A percentile compares a stretch with the other conserved stretches of the same genome.
Conservation (phyloP, 2,329 filamentous ascomycete genomes). For the Plenodomus tracheiphilus region DNA sequence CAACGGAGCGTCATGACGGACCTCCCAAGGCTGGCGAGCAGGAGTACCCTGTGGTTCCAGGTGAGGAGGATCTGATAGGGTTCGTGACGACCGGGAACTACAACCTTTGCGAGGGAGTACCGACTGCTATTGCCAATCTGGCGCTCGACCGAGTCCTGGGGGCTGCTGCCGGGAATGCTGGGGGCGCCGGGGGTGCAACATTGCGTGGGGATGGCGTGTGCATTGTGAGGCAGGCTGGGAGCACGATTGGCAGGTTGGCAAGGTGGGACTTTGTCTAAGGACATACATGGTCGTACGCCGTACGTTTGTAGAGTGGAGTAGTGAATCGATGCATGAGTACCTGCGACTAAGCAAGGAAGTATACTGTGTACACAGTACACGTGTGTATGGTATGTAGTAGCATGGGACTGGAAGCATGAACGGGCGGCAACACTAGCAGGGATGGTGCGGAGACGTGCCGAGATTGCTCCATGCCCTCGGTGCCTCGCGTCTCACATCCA, state of each 20-base stretch:
- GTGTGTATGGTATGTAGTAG: background rate
- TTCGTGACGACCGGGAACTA: conserved; percentile 89
- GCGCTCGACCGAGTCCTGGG: conserved; percentile 61
- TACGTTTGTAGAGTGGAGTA: no score
- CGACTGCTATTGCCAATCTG: conserved; percentile 74
- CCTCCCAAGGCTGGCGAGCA: conserved; percentile 31
- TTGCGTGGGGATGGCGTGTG: conserved; percentile 59
- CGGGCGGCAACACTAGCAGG: conserved; percentile 5
- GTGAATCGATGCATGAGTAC: background rate
- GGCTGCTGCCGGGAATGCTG: conserved; percentile 40
- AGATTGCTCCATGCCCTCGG: conserved; percentile 12
- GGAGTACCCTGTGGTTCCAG: conserved; percentile 70
- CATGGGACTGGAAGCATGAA: background rate
- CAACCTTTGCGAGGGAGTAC: conserved; percentile 74
- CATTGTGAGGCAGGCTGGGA: conserved; percentile 80
- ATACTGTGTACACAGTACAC: no score
- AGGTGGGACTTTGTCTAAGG: conserved; percentile 69
- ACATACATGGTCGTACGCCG: background rate
- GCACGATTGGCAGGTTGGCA: conserved; percentile 76
- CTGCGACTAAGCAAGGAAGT: no score
- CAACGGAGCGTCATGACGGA: conserved; percentile 4
- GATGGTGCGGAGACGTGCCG: conserved; percentile 22
- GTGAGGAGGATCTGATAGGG: conserved; percentile 76
- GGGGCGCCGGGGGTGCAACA: conserved; percentile 17
- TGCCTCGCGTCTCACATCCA: no score